phyloP scores from a whole-genome alignment of 2,329 filamentous ascomycete species.

The Trichoderma semiorbis region DNA sequence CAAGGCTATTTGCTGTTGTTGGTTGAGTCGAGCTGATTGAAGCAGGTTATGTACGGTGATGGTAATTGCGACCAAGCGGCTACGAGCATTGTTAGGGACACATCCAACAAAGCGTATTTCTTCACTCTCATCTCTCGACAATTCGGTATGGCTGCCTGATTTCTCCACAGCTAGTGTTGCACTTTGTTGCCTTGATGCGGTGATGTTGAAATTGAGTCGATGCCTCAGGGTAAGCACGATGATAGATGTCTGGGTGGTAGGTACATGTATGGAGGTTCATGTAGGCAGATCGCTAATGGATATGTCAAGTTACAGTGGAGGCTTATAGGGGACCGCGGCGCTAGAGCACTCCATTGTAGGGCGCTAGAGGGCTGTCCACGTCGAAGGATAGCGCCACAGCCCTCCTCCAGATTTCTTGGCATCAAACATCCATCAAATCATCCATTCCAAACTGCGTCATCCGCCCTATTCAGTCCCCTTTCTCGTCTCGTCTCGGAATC shows the following conservation, averaged over 20 bases:
- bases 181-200: not conserved
- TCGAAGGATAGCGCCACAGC: not conserved
- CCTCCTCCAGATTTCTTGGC: not conserved
- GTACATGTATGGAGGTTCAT: not conserved
- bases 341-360: not conserved
- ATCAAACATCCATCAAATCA: not conserved
- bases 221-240: not conserved
- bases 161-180: not conserved
- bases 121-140: not conserved
- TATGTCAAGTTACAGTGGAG: not conserved
- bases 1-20: not conserved
- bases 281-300: not conserved
- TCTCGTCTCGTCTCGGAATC: not conserved
- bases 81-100: not conserved
- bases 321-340: not conserved
- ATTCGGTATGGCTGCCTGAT: not conserved
- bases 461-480: not conserved
- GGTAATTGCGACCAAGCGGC: not conserved
- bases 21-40: not conserved
- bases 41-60: not conserved
- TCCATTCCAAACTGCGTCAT: not conserved
- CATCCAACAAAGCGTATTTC: not conserved
- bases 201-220: not conserved
- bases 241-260: not conserved
- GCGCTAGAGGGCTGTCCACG: not conserved